Evolutionary conservation across 257 asterid species (phyloP), one percentile per base, ranked within the genome.

Genomic region (Echites panduratus): DNA sequence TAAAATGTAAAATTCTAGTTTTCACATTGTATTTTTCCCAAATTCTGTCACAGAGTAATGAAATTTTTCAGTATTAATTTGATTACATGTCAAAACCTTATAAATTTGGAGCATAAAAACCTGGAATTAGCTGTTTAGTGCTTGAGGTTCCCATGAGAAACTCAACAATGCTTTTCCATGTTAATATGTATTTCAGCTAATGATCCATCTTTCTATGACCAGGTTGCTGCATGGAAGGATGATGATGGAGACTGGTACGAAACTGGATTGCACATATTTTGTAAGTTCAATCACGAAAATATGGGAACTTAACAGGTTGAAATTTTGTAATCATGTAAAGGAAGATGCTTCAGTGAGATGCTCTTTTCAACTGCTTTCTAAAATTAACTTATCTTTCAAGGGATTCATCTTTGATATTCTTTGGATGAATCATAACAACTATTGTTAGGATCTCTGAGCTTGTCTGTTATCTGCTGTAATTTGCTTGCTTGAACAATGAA

Each of bases 201-300:
- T 72, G 57, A 49, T 66, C 70, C 20, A 0, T 77, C 68, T 50
- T 54, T 80, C 61, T 61, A 52, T 68, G 8, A 19, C 24, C 80
- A 95, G 98, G 80, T 95, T 74, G 98, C 98, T 79, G 99, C 98
- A 54, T 95, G 99, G 99, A 86, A 95, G 83, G 99, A 95, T 73
- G 86, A 86, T 7, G 98, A 92, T 53, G 99, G 99, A 58, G 99
- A 95, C 82, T 95, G 97, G 96, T 95, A 95, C 1, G 99, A 95
- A 83, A 95, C 99, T 70, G 99, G 98, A 70, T 78, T 94, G 68
- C 98, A 94, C 77, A 91, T 91, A 85, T 94, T 94, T 77, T 94
- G 99, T 89, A 87, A 89, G 99, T 87, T 76, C 69, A 41, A 45
- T 48, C 68, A 70, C 71, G 16, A 1, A 53, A 29, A 27, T 26